phyloP scores from a whole-genome alignment of 805 yeast species.

The Yamadazyma endophytica region DNA sequence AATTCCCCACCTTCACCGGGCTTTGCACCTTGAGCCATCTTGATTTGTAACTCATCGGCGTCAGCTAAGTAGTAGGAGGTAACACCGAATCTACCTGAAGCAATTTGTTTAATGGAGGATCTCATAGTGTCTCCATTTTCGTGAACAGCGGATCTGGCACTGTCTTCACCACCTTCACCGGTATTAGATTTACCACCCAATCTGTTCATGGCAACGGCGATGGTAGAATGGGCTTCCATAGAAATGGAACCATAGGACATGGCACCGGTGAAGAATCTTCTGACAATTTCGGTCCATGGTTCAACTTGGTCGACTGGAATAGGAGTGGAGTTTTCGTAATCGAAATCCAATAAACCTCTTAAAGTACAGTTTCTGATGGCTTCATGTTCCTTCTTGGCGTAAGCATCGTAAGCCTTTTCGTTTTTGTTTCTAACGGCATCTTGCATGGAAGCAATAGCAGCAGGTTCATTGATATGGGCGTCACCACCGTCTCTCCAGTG shows the following conservation, averaged over 20 bases:
- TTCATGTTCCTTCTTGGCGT: constrained; percentile 84
- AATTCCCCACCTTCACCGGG: constrained; percentile 99
- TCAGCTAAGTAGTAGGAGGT: constrained; percentile 91
- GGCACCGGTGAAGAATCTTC: constrained; percentile 98
- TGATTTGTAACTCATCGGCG: constrained; percentile 96
- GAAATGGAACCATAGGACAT: constrained; percentile 99
- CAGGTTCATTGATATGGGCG: constrained; percentile 90
- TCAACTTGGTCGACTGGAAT: constrained; percentile 97
- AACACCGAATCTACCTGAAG: constrained; percentile 97
- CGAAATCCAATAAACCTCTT: constrained; percentile 91
- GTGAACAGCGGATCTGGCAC: constrained; percentile 76
- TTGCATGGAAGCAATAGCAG: constrained; percentile 91
- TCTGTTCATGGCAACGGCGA: constrained; percentile 98
- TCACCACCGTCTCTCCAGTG: constrained; percentile 99
- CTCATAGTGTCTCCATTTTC: constrained; percentile 96
- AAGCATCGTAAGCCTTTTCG: constrained; percentile 86
- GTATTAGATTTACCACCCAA: constrained; percentile 97
- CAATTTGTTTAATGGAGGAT: constrained; percentile 97
- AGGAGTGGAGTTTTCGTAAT: constrained; percentile 62
- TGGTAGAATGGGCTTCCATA: constrained; percentile 96
- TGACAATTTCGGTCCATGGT: constrained; percentile 98
- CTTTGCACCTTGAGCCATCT: constrained; percentile 99
- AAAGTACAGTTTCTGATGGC: constrained; percentile 90
- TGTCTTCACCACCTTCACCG: constrained; percentile 99
- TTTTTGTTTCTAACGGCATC: constrained; percentile 98